Conservation (phyloP, 1,284 basidiomycete species). For the Boletus hoseneyae region DNA sequence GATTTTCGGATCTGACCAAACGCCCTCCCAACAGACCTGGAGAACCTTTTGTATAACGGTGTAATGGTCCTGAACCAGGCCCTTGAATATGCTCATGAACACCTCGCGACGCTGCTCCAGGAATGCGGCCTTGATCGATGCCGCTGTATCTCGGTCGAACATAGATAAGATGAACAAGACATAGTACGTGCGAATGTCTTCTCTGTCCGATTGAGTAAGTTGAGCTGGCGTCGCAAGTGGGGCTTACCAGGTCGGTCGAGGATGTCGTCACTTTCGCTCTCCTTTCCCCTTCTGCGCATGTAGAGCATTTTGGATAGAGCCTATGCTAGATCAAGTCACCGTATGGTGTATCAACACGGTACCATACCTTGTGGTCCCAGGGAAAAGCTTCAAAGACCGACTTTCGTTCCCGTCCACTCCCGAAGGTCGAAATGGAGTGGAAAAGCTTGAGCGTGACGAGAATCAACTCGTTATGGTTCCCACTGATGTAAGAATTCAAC, state of each 20-base stretch:
- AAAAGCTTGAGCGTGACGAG: slow-evolving; percentile 63
- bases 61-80: slow-evolving; percentile 61
- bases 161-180: slow-evolving; percentile 70
- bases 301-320: slow-evolving; percentile 61
- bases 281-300: slow-evolving; percentile 62
- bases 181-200: slow-evolving; percentile 73
- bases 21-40: slow-evolving; percentile 51
- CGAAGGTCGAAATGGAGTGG: slow-evolving; percentile 57
- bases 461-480: slow-evolving; percentile 58
- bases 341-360: not conserved
- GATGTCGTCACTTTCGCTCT: slow-evolving; percentile 37
- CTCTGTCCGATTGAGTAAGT: slow-evolving; percentile 2
- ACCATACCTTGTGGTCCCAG: slow-evolving; percentile 70
- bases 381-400: slow-evolving; percentile 60
- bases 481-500: slow-evolving; percentile 57
- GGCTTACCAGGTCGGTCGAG: slow-evolving; percentile 54
- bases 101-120: slow-evolving; percentile 63
- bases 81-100: slow-evolving; percentile 66
- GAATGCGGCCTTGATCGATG: slow-evolving; percentile 57
- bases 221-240: not conserved
- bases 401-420: slow-evolving; percentile 60
- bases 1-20: slow-evolving; percentile 70
- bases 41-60: slow-evolving; percentile 53
- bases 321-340: slow-evolving; percentile 34
- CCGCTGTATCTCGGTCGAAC: slow-evolving; percentile 44